A percentile compares a stretch with the other conserved stretches of the same genome.
These are phyloP conservation scores for Microdochium trichocladiopsis DNA, from an alignment of 2,329 filamentous ascomycete species.

Conservation along the genomic window DNA sequence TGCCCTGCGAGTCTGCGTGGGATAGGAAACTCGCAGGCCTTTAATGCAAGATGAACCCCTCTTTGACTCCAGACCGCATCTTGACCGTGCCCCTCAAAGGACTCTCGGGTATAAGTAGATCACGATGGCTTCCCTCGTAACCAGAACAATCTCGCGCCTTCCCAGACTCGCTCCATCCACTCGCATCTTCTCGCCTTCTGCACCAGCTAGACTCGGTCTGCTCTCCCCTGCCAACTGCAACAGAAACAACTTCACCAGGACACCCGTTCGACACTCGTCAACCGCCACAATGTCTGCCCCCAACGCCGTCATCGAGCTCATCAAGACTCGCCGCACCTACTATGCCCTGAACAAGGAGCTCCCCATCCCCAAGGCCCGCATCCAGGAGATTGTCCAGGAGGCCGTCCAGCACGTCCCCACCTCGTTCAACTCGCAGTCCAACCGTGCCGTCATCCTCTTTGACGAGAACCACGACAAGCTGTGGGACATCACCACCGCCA, in stretches of 20 bases:
- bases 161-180: background rate
- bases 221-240: slow-evolving; percentile 5
- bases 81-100: background rate
- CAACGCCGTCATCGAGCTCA: slow-evolving; percentile 51
- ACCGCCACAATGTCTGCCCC: slow-evolving; percentile 36
- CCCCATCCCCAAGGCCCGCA: slow-evolving; percentile 45
- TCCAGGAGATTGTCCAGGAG: slow-evolving; percentile 59
- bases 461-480: slow-evolving; percentile 80
- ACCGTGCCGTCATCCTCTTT: slow-evolving; percentile 71
- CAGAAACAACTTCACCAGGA: slow-evolving; percentile 11
- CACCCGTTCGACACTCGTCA: slow-evolving; percentile 8
- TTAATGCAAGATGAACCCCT: background rate
- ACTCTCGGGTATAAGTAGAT: background rate
- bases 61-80: background rate
- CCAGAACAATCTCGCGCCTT: background rate
- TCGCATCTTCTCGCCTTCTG: background rate
- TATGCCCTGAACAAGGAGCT: slow-evolving; percentile 62
- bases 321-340: slow-evolving; percentile 62
- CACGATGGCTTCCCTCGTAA: background rate
- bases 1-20: background rate
- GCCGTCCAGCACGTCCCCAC: slow-evolving; percentile 65
- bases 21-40: background rate
- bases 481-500: slow-evolving; percentile 66
- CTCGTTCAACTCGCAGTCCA: slow-evolving; percentile 84
- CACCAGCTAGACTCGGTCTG: background rate